Conservation (phyloP, 2,329 filamentous ascomycete genomes). For the Beauveria rudraprayagi region DNA sequence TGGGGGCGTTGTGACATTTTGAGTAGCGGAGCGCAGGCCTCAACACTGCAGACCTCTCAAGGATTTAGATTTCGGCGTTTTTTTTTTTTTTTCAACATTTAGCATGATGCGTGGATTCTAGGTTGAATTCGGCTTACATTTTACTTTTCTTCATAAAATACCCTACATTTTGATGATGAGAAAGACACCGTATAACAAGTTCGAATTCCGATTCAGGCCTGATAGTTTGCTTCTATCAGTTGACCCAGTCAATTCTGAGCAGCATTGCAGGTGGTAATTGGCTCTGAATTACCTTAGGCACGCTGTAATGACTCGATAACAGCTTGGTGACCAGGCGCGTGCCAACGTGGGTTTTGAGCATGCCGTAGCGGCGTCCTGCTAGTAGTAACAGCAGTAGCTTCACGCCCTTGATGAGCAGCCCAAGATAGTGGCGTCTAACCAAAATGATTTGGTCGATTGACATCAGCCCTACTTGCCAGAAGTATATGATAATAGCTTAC, state of each 20-base stretch:
- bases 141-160: conserved; percentile 20
- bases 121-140: neutral
- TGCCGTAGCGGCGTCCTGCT: neutral
- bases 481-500: too few relatives aligned
- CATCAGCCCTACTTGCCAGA: too few relatives aligned
- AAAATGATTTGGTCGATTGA: too few relatives aligned
- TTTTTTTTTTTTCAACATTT: conserved; percentile 18
- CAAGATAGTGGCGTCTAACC: neutral
- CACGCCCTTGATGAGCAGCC: neutral
- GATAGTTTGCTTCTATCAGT: too few relatives aligned
- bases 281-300: too few relatives aligned
- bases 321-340: too few relatives aligned
- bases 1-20: conserved; percentile 1
- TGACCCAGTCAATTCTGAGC: too few relatives aligned
- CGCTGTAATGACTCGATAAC: too few relatives aligned
- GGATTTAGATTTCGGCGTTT: conserved; percentile 16
- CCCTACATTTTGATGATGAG: conserved; percentile 24
- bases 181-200: conserved; percentile 13
- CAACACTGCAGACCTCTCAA: conserved; percentile 20
- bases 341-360: too few relatives aligned
- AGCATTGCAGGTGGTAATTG: too few relatives aligned
- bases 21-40: conserved; percentile 19
- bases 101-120: conserved; percentile 1
- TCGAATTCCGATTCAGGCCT: too few relatives aligned
- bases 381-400: neutral